Evolutionary conservation across 768 basidiomycete species (phyloP).

Genomic region (Myochromella boudieri): DNA sequence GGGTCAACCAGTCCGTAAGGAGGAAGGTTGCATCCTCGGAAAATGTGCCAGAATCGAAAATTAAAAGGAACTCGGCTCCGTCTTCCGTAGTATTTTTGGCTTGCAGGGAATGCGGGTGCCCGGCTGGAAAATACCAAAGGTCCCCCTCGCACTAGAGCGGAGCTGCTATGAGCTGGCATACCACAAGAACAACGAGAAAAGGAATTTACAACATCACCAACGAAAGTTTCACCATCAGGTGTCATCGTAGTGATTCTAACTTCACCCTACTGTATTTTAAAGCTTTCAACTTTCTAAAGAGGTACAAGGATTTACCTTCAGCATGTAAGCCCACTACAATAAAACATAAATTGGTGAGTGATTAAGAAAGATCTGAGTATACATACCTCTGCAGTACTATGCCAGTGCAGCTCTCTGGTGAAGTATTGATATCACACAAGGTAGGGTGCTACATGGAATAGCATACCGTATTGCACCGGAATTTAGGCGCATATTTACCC

Average conservation of each 20-base stretch:
- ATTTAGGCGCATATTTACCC: constrained; percentile 58
- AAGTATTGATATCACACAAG: not conserved
- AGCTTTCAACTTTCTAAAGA: not conserved
- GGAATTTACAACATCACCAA: constrained; percentile 52
- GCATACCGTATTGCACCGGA: constrained; percentile 47
- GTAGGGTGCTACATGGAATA: not conserved
- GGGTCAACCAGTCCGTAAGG: constrained; percentile 67
- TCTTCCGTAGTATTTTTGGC: constrained; percentile 45
- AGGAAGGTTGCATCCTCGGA: constrained; percentile 61
- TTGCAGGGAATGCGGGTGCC: constrained; percentile 56
- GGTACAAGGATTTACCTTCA: constrained; percentile 31
- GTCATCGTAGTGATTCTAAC: constrained; percentile 50
- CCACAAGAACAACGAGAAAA: not conserved
- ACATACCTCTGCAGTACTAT: constrained; percentile 45
- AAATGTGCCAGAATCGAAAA: constrained; percentile 43
- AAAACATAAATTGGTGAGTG: not conserved
- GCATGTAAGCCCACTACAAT: constrained; percentile 51
- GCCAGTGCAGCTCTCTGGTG: constrained; percentile 56
- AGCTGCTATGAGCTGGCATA: not conserved
- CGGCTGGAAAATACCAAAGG: constrained; percentile 61
- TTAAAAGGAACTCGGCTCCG: constrained; percentile 55
- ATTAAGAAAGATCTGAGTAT: not conserved
- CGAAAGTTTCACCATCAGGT: constrained; percentile 49
- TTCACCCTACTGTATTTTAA: constrained; percentile 32
- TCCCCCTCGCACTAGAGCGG: constrained; percentile 33